Evolutionary conservation across 2,329 filamentous ascomycete species (phyloP), one percentile per base, ranked within the genome.

Genomic region (Simplicillium sp.): DNA sequence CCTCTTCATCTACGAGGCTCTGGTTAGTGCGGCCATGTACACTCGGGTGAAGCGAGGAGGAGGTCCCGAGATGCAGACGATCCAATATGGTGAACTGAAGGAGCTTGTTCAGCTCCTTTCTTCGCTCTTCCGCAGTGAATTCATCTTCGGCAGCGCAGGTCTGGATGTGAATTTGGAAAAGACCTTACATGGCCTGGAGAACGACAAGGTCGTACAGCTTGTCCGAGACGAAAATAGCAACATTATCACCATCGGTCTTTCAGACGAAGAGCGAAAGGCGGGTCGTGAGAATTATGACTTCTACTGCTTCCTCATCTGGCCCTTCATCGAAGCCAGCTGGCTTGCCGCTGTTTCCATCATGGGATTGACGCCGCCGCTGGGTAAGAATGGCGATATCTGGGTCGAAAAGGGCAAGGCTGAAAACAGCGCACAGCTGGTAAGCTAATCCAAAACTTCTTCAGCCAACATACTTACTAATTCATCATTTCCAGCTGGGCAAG

Each of bases 241-340:
- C 1, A 73, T 87, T n/a, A 66, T 68, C 1, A 77, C 68, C 41
- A 67, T 96, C 31, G 87, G 87, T 4, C 69, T 98, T 7, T 82
- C 84, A 14, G 77, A 84, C 6, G 65, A 74, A 3, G 92, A 98
- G 60, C 75, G 89, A 14, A 70, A 74, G 25, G 80, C 75, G 7
- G 92, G 92, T 2, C 72, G 90, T 31, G 92, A 98, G 61, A 97
- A 96, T 54, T 98, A 85, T 54, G 92, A 98, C 57, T 98, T 98
- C 62, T 97, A 97, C 65, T 97, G 90, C 65, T 98, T 97, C 70
- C 66, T 98, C 15, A 87, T 98, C 47, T 98, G 92, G 92, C 92
- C 92, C 0, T 98, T 98, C 51, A 89, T 97, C 49, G 92, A 98
- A 61, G 84, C 89, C 0, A 83, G 77, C 39, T 98, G 92, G 92